Evolutionary conservation across 257 asterid genomes (phyloP).

Genomic region (Primulina eburnea): DNA sequence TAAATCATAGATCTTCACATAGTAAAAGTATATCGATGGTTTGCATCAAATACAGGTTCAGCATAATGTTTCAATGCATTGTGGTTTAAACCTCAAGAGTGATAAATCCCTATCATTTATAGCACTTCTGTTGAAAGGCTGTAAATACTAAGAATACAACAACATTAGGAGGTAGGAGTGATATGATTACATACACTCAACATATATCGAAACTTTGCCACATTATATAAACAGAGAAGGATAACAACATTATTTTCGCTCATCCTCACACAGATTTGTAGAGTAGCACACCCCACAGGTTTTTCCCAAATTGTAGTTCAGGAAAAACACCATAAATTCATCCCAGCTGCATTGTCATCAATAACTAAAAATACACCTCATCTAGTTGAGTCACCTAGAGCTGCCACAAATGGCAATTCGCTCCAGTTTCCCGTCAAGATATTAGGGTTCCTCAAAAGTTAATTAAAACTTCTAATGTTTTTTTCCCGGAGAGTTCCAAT

Average conservation of each 20-base stretch:
- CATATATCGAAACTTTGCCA: neutral
- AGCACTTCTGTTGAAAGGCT: constrained; percentile 9
- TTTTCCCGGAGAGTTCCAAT: neutral
- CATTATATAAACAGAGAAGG: neutral
- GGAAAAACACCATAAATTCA: constrained; percentile 3
- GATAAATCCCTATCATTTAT: neutral
- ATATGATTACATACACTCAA: neutral
- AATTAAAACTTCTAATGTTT: neutral
- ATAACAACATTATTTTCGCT: neutral
- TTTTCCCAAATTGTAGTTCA: neutral
- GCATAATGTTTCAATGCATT: neutral
- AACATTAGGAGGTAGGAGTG: neutral
- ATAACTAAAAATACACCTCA: neutral
- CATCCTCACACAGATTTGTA: neutral
- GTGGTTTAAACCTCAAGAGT: neutral
- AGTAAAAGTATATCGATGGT: constrained; percentile 6
- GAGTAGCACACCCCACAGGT: neutral
- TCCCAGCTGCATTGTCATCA: neutral
- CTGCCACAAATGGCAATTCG: neutral
- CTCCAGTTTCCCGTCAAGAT: neutral
- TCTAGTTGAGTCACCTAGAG: neutral
- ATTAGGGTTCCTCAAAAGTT: neutral
- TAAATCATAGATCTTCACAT: neutral
- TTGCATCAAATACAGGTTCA: constrained; percentile 4
- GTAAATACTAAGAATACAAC: neutral